Base-by-base conservation (phyloP, 805 yeast species). In the Saccharomycodes ludwigii region DNA sequence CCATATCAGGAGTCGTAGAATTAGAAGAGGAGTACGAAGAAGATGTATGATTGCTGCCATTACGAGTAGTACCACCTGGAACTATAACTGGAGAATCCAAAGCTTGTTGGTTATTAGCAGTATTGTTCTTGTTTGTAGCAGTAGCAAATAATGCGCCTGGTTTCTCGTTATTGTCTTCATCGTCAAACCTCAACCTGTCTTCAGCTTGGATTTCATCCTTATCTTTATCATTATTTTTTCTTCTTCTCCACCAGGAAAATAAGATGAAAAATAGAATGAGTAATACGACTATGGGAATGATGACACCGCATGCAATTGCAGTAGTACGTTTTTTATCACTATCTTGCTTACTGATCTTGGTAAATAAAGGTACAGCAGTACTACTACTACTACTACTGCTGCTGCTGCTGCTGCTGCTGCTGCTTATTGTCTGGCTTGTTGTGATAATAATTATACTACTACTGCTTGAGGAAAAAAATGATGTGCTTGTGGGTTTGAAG, bases 291-390 rank as follows among this genome's bases (percentile, higher is more conserved):
- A 71, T 56, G 1, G 95, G 94, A 29, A 91, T 66, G 2, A 78
- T 82, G n/a, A 81, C 86, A 34, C 95, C 96, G 37, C 86, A 67
- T 1, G 86, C 94, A 48, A 88, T 80, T 0, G 94, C 95, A n/a
- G 82, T 61, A 3, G 70, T 68, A 41, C 69, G 76, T 32, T 60
- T 63, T 27, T 54, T 56, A 6, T 43, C 44, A n/a, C 42, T 44
- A 11, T 33, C 31, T 15, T 12, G 30, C 11, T 21, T 12, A 4
- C 19, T 19, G 5, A 11, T 23, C 22, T 50, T 32, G 33, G 38
- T 31, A 30, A 42, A 31, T 11, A 47, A 33, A 16, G 40, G 29
- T 12, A 43, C 27, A 10, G 44, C 34, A 8, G 49, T 23, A 7
- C n/a, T n/a, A n/a, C n/a, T n/a, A n/a, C n/a, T n/a, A 54, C 30